phyloP scores from a whole-genome alignment of 139 green algal genomes.

The Choricystis sp. region DNA sequence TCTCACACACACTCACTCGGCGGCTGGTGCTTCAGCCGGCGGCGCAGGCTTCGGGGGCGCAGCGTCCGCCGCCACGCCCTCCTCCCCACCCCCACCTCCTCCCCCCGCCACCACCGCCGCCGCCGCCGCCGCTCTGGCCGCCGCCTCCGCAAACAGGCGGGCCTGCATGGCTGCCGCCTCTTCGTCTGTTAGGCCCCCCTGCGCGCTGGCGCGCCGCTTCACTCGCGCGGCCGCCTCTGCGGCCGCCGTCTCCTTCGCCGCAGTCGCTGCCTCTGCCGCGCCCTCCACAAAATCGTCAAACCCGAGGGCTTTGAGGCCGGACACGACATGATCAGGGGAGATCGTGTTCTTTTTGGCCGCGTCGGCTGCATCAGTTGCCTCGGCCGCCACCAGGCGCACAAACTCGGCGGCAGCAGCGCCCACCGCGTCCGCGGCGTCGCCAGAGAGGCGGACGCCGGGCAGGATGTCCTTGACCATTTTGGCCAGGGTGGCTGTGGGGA shows the following conservation, averaged over 20 bases:
- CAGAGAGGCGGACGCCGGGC: neutral
- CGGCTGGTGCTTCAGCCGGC: too few species aligned
- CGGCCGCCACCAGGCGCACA: neutral
- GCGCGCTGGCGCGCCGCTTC: neutral
- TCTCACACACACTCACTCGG: neutral
- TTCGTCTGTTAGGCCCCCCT: neutral
- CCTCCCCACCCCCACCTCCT: too few species aligned
- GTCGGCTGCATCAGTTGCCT: neutral
- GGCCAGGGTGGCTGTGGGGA: neutral
- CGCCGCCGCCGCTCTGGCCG: too few species aligned
- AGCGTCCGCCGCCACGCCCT: neutral
- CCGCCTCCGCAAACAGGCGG: neutral
- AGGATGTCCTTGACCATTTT: neutral
- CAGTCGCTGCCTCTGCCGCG: neutral
- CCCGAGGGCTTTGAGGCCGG: neutral
- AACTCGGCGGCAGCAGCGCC: neutral
- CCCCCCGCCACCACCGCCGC: too few species aligned
- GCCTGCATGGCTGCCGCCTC: neutral
- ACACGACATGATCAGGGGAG: neutral
- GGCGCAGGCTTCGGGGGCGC: too few species aligned
- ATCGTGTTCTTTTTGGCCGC: neutral
- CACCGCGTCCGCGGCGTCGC: neutral
- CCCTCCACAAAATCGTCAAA: neutral
- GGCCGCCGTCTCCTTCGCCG: too few species aligned
- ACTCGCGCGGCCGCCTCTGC: neutral